Evolutionary conservation across 2,329 filamentous ascomycete species (phyloP).

Genomic region (Penicillium sp.): DNA sequence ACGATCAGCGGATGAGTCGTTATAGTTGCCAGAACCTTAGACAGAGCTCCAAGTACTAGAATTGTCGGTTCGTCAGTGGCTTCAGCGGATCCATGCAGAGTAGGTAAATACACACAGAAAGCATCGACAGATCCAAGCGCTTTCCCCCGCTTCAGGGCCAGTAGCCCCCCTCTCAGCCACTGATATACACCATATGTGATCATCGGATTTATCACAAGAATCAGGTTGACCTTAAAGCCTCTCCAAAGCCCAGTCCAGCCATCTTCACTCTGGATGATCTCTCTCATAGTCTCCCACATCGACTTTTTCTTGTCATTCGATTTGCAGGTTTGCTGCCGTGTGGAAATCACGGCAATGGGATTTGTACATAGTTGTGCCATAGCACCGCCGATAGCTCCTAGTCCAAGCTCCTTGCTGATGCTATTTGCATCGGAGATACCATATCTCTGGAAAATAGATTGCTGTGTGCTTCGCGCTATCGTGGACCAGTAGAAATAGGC

Average conservation of each 20-base stretch:
- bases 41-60: conserved; percentile 11
- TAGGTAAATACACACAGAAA: conserved; percentile 1
- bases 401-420: conserved; percentile 10
- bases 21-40: conserved; percentile 13
- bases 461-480: conserved; percentile 1
- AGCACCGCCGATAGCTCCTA: conserved; percentile 11
- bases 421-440: conserved; percentile 5
- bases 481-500: conserved; percentile 16
- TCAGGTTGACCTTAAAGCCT: conserved; percentile 20
- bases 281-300: conserved; percentile 12
- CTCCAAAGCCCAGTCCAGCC: conserved; percentile 18
- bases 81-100: background rate
- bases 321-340: conserved; percentile 11
- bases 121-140: conserved; percentile 11
- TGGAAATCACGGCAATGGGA: conserved; percentile 13
- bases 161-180: conserved; percentile 5
- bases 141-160: background rate
- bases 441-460: background rate
- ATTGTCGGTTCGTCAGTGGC: background rate
- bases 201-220: conserved; percentile 21
- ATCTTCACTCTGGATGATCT: conserved; percentile 9
- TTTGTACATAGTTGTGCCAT: conserved; percentile 15
- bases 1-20: conserved; percentile 15
- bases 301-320: background rate
- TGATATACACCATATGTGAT: conserved; percentile 16